phyloP scores from a whole-genome alignment of 148 eudicot species.

The Rhododendron vialii region DNA sequence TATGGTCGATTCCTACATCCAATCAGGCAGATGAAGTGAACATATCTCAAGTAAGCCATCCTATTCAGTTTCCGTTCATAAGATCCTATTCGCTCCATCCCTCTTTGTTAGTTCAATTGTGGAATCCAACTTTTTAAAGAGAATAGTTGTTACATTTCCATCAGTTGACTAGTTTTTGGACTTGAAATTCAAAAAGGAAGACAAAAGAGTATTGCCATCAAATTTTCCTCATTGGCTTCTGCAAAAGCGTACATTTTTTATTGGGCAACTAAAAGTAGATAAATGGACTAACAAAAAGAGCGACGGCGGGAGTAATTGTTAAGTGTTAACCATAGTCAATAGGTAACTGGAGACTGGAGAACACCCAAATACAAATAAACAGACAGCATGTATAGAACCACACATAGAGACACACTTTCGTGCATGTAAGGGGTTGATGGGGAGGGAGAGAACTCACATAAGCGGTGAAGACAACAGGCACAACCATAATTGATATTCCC shows the following conservation, averaged over 20 bases:
- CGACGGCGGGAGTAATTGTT: not conserved
- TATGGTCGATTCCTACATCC: not conserved
- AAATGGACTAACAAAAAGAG: not conserved
- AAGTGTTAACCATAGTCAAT: not conserved
- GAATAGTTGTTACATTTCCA: not conserved
- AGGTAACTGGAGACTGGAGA: not conserved
- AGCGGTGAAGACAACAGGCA: conserved; percentile 62
- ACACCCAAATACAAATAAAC: not conserved
- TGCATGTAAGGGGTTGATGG: not conserved
- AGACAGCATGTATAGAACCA: not conserved
- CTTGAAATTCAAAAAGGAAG: not conserved
- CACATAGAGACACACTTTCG: not conserved
- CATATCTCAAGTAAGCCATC: not conserved
- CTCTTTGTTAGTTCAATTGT: not conserved
- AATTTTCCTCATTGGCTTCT: not conserved
- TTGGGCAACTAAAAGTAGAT: not conserved
- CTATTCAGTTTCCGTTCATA: not conserved
- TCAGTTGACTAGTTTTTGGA: not conserved
- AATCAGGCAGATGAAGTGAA: not conserved
- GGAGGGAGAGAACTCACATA: conserved; percentile 48
- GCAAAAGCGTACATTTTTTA: not conserved
- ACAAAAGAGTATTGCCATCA: not conserved
- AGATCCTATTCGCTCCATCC: not conserved
- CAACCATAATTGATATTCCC: conserved; percentile 71
- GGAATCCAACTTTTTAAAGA: not conserved